Evolutionary conservation across 345 rosid species (phyloP).

Genomic region (Citrus unshiu): DNA sequence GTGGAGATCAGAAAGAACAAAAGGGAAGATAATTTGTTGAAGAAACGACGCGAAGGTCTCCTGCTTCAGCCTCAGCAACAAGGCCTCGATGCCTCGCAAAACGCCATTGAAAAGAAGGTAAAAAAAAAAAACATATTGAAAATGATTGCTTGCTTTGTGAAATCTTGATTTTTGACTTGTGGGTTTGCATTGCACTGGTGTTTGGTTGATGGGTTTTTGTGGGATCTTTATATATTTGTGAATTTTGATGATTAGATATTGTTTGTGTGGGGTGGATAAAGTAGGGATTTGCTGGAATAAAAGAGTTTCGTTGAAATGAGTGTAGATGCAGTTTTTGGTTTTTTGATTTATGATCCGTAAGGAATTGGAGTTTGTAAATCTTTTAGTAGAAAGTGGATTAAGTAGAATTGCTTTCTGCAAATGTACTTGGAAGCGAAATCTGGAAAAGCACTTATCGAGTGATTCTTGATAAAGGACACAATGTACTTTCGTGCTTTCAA

Average conservation of each 20-base stretch:
- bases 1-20: conserved; percentile 78
- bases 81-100: conserved; percentile 39
- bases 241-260: neutral
- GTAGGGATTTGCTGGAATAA: neutral
- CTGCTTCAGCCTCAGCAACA: conserved; percentile 51
- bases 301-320: neutral
- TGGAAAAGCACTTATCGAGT: neutral
- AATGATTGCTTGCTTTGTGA: neutral
- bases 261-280: neutral
- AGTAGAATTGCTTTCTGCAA: neutral
- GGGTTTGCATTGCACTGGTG: neutral
- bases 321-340: neutral
- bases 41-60: conserved; percentile 73
- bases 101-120: conserved; percentile 68
- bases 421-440: neutral
- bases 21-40: conserved; percentile 65
- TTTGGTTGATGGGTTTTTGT: neutral
- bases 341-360: neutral
- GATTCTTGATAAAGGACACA: neutral
- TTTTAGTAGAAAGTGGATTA: neutral
- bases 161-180: neutral
- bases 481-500: neutral
- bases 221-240: neutral
- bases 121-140: neutral
- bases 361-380: neutral